Evolutionary conservation across 805 yeast species (phyloP).

Genomic region (Yarrowia deformans): DNA sequence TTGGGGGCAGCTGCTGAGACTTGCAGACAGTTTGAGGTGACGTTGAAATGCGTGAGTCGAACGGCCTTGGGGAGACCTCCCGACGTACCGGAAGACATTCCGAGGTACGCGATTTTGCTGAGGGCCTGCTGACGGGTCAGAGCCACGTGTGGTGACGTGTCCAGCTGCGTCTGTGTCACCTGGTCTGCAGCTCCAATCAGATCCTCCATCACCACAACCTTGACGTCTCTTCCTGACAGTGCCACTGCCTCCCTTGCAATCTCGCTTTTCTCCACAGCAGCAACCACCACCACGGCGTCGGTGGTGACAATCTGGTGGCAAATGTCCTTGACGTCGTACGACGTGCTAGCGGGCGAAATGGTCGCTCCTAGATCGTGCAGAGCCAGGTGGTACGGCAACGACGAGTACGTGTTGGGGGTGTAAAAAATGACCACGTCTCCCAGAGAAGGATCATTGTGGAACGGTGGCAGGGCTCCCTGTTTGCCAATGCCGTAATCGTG

Average conservation of each 20-base stretch:
- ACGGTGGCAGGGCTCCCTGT: background rate
- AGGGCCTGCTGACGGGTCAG: background rate
- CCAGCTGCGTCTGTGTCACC: background rate
- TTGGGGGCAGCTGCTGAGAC: slow-evolving; percentile 48
- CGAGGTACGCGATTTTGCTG: slow-evolving; percentile 45
- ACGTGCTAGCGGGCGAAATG: slow-evolving; percentile 20
- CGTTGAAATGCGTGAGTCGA: slow-evolving; percentile 65
- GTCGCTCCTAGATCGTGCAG: slow-evolving; percentile 30
- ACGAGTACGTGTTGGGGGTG: slow-evolving; percentile 20
- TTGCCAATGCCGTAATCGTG: slow-evolving; percentile 20
- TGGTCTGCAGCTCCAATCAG: background rate
- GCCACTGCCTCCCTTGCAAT: background rate
- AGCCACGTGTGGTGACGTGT: background rate
- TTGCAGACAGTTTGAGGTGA: slow-evolving; percentile 54
- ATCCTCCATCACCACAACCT: slow-evolving; percentile 19
- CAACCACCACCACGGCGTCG: slow-evolving; percentile 26
- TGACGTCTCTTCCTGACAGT: slow-evolving; percentile 2
- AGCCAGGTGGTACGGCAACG: slow-evolving; percentile 28
- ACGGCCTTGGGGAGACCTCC: slow-evolving; percentile 81
- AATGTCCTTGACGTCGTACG: slow-evolving; percentile 29
- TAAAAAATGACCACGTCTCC: slow-evolving; percentile 37
- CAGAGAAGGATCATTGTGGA: slow-evolving; percentile 9
- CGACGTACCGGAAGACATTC: slow-evolving; percentile 51
- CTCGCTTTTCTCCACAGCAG: slow-evolving; percentile 2
- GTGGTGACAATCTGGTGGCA: slow-evolving; percentile 32